These are phyloP conservation scores for Penicillium sp. DNA, from an alignment of 2,329 filamentous ascomycete species.

Conservation along the genomic window DNA sequence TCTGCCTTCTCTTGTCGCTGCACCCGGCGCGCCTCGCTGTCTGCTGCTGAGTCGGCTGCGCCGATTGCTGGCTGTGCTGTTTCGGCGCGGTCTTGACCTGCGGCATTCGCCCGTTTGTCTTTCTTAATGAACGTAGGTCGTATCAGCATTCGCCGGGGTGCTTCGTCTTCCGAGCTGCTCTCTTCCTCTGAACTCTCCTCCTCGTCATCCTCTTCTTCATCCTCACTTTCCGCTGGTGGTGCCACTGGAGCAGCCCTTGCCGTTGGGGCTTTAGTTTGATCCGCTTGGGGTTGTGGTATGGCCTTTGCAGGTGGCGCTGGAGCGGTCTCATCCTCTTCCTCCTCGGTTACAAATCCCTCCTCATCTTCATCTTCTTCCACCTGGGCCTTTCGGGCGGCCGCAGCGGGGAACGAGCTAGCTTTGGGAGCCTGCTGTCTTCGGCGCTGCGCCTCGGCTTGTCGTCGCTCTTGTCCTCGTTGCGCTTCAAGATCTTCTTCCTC, in stretches of 20 bases:
- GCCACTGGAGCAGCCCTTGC: constrained; percentile 18
- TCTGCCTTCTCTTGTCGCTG: constrained; percentile 70
- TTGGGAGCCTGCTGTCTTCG: constrained; percentile 47
- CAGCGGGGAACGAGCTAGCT: constrained; percentile 39
- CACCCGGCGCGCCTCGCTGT: constrained; percentile 40
- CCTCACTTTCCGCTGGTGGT: constrained; percentile 39
- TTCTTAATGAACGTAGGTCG: constrained; percentile 68
- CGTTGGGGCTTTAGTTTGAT: constrained; percentile 14
- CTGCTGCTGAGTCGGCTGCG: constrained; percentile 40
- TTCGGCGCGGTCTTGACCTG: constrained; percentile 23
- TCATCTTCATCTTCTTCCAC: constrained; percentile 47
- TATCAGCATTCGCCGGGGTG: constrained; percentile 55
- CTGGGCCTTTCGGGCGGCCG: constrained; percentile 29
- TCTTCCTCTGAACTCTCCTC: constrained; percentile 54
- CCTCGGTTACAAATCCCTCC: constrained; percentile 61
- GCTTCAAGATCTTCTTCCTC: constrained; percentile 59
- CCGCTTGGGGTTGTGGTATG: constrained; percentile 14
- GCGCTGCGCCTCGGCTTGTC: constrained; percentile 34
- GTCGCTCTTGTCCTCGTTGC: constrained; percentile 52
- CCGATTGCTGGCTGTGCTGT: constrained; percentile 16
- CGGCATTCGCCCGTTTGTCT: constrained; percentile 51
- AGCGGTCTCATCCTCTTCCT: constrained; percentile 41
- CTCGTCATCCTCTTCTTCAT: constrained; percentile 55
- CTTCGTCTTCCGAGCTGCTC: constrained; percentile 57
- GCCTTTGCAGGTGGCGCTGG: constrained; percentile 20